Base-by-base conservation (phyloP, 176 grass and related monocot species). In the maize (Zea mays) region DNA sequence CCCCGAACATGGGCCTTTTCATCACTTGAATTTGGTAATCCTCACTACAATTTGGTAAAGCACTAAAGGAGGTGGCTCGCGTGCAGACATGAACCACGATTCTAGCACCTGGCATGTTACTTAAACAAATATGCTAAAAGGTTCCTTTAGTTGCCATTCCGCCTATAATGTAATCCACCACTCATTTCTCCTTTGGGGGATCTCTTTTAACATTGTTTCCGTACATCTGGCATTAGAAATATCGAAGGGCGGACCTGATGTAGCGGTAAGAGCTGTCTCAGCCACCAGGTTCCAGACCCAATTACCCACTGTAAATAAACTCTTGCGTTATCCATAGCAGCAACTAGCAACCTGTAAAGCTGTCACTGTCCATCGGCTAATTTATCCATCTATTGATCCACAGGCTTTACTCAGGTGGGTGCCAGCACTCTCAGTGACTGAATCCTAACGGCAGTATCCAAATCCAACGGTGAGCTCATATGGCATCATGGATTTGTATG, bases 381-480 rank as follows among this genome's bases (percentile, higher is more conserved):
- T 67, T 79, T 66, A 57, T 8, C 57, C 19, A 54, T 19, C 2
- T 72, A 67, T 66, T 19, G 19, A 66, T 39, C n/a, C 21, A 9
- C n/a, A 58, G 55, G 55, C 3, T n/a, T 9, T 72, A 66, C 67
- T 59, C 39, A 10, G n/a, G n/a, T n/a, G n/a, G 67, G 78, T 68
- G 82, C 20, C 50, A 37, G 10, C 44, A 68, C 50, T 21, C 5
- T 3, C 40, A 61, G 49, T 61, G 42, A 33, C 54, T 33, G 60
- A 69, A 77, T 66, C 36, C 64, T 61, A 77, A 69, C 49, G 34
- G 35, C 63, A 73, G 45, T 63, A 47, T 55, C 39, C 39, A 45
- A 19, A 81, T 75, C 65, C 65, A 81, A 67, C 4, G 44, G 65
- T 70, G 77, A 76, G 68, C 46, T 81, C 78, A 86, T 10, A 45